phyloP scores from a whole-genome alignment of 257 asterid genomes.

The Leonotis leonurus region DNA sequence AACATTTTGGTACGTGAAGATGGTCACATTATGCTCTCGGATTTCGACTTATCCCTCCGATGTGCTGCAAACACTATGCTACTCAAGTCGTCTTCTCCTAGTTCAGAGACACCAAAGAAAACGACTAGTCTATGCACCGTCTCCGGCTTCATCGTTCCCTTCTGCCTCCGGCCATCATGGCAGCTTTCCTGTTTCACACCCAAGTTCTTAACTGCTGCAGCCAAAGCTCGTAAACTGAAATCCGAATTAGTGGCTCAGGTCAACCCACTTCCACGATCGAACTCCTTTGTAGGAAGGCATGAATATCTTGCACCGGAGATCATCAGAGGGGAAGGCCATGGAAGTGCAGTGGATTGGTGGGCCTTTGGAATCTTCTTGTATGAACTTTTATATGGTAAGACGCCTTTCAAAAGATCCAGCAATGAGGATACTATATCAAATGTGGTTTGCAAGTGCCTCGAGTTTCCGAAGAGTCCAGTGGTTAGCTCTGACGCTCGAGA shows the following conservation, averaged over 20 bases:
- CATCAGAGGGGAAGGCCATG: slow-evolving; percentile 83
- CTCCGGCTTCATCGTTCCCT: slow-evolving; percentile 72
- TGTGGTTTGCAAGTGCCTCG: slow-evolving; percentile 53
- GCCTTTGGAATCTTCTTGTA: slow-evolving; percentile 62
- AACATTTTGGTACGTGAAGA: slow-evolving; percentile 75
- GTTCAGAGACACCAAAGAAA: slow-evolving; percentile 38
- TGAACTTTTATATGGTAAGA: slow-evolving; percentile 69
- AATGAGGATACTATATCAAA: slow-evolving; percentile 68
- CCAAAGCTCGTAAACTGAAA: slow-evolving; percentile 51
- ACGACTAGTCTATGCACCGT: slow-evolving; percentile 39
- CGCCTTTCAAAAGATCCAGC: slow-evolving; percentile 68
- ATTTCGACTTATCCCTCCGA: slow-evolving; percentile 69
- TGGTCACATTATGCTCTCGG: slow-evolving; percentile 90
- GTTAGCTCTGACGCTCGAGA: slow-evolving; percentile 61
- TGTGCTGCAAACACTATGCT: slow-evolving; percentile 50
- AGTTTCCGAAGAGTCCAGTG: slow-evolving; percentile 55
- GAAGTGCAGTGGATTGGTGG: slow-evolving; percentile 97
- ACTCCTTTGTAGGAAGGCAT: slow-evolving; percentile 89
- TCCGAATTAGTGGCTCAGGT: slow-evolving; percentile 45
- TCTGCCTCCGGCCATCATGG: slow-evolving; percentile 81
- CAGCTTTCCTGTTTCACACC: slow-evolving; percentile 73
- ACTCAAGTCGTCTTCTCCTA: slow-evolving; percentile 42
- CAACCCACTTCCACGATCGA: slow-evolving; percentile 69
- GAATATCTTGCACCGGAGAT: slow-evolving; percentile 92
- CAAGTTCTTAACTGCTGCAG: slow-evolving; percentile 41